Evolutionary conservation across 2,329 filamentous ascomycete genomes (phyloP), one percentile per base, ranked within the genome.

Genomic region (Aplosporella prunicola): DNA sequence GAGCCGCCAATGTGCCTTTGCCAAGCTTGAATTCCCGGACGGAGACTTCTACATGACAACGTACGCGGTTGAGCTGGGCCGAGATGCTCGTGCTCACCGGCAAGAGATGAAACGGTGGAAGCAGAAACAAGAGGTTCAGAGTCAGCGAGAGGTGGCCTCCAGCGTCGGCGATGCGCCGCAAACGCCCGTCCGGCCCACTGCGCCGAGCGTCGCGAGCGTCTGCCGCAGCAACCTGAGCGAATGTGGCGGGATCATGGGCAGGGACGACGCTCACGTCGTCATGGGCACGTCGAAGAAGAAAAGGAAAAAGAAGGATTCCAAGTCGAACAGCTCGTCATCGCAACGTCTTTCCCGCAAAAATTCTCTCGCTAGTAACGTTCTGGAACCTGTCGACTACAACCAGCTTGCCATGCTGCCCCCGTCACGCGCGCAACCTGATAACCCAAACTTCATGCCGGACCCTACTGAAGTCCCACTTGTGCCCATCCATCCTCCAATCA

Each of bases 11-110:
- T 40, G 72, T 45, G 76, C 74, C 22, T 80, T 74, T 55, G 76
- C 76, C 26, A 76, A 77, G 51, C 63, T 88, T 43, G 74, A 78
- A 49, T 87, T 88, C 53, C 70, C 73, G 47, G 82, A 88, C 63
- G 80, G 81, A 52, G 72, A 78, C 39, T 87, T 83, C 56, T 82
- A 83, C 58, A 82, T 88, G 76, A 84, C 78, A 35, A 85, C 80
- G 1, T 80, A 79, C 48, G 70, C 74, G 35, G 72, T 87, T 47
- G 73, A 82, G 40, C 74, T 88, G 18, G 82, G 81, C 38, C 78
- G 82, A 43, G 82, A 87, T 56, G 69, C 78, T 49, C 62, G 67
- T 35, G 76, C 76, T 8, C 59, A 76, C 45, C 61, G 68, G 38
- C 39, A 67, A 75, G 41, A 67, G 20, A 41, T 38, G 42, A 42